Conservation (phyloP, 495 filamentous ascomycete species). For the Barbatosphaeria neglecta region DNA sequence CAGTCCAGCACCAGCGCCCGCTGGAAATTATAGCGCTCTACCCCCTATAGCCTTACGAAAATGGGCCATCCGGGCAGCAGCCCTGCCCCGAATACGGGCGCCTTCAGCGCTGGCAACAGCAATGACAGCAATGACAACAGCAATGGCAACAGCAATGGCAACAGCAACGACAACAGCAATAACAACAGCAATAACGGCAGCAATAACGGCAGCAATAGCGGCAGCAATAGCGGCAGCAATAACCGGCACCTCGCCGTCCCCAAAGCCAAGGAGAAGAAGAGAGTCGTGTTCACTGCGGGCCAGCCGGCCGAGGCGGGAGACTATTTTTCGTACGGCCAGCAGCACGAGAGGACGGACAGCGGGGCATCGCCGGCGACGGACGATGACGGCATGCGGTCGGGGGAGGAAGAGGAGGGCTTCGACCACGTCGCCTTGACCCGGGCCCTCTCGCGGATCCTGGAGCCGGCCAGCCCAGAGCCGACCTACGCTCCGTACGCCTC, state of each 20-base stretch:
- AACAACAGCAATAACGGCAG: no score
- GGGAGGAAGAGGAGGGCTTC: no score
- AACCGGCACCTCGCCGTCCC: conserved; percentile 1
- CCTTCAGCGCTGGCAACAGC: no score
- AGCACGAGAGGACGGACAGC: conserved; percentile 1
- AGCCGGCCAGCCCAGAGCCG: conserved; percentile 6
- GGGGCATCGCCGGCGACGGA: conserved; percentile 2
- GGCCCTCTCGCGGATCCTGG: conserved; percentile 11
- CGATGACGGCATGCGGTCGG: conserved; percentile 1
- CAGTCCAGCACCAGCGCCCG: no score
- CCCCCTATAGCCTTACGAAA: no score
- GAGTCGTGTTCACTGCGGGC: conserved; percentile 15
- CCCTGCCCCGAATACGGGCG: no score
- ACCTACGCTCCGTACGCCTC: conserved; percentile 5
- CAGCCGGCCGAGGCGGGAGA: conserved; percentile 8
- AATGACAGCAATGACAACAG: no score
- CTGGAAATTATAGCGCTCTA: no score
- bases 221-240: not conserved
- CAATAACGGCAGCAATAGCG: not conserved
- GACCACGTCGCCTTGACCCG: conserved; percentile 12
- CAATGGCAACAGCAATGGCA: no score
- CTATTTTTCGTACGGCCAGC: conserved; percentile 13
- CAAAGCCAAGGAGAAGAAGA: conserved; percentile 20
- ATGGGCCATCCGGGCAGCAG: no score
- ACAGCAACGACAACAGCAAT: no score